Evolutionary conservation across 345 rosid species (phyloP).

Genomic region (Bruguiera sexangula): DNA sequence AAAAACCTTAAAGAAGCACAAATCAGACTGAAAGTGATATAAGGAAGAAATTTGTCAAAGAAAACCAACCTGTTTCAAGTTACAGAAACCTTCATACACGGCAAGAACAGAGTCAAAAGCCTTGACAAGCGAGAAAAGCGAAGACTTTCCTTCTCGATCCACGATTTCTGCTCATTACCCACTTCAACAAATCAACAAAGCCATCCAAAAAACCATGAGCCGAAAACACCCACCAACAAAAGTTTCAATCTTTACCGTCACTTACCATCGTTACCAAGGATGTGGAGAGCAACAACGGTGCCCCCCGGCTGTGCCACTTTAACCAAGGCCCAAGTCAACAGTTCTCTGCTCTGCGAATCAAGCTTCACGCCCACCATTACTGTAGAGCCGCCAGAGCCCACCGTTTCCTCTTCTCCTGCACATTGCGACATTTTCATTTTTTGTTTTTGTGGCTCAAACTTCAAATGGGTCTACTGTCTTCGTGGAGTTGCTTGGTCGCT

Average conservation of each 20-base stretch:
- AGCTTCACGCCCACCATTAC: slow-evolving; percentile 32
- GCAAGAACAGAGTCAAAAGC: slow-evolving; percentile 36
- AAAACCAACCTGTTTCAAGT: slow-evolving; percentile 32
- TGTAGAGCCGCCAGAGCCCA: slow-evolving; percentile 31
- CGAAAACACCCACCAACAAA: neutral
- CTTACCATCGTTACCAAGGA: slow-evolving; percentile 27
- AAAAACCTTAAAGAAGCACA: slow-evolving; percentile 6
- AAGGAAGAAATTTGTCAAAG: neutral
- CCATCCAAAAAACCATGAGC: neutral
- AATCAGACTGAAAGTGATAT: slow-evolving; percentile 2
- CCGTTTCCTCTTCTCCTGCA: slow-evolving; percentile 21
- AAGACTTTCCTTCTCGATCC: slow-evolving; percentile 27
- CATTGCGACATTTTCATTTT: slow-evolving; percentile 42
- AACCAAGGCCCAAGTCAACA: slow-evolving; percentile 36
- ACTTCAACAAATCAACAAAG: slow-evolving; percentile 12
- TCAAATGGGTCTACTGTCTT: neutral
- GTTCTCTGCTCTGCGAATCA: slow-evolving; percentile 26
- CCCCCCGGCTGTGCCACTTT: slow-evolving; percentile 31
- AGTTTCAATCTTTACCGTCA: neutral
- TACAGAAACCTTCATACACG: slow-evolving; percentile 37
- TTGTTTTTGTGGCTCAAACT: neutral
- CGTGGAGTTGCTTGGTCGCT: slow-evolving; percentile 2
- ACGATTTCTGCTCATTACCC: slow-evolving; percentile 24
- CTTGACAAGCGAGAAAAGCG: slow-evolving; percentile 32
- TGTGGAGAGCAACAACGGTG: slow-evolving; percentile 33